phyloP scores from a whole-genome alignment of 179 eudicot species.

The Amaranthus tricolor region DNA sequence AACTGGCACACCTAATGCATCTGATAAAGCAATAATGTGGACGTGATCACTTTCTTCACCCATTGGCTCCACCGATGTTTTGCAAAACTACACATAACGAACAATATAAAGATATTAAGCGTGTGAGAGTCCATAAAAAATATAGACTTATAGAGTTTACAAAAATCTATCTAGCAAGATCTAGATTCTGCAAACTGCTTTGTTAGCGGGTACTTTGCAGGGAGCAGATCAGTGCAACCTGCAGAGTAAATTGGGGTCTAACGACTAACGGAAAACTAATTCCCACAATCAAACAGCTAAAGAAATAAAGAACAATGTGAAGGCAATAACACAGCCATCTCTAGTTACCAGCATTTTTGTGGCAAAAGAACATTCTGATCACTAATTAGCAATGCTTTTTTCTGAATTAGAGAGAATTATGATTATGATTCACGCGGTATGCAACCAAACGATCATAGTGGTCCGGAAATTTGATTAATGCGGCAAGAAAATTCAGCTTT shows the following conservation, averaged over 20 bases:
- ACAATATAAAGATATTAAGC: background rate
- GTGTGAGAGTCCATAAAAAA: background rate
- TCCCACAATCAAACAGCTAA: too few relatives aligned
- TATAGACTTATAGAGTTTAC: background rate
- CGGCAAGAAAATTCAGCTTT: too few relatives aligned
- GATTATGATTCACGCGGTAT: too few relatives aligned
- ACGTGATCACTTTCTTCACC: constrained; percentile 99
- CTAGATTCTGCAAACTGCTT: background rate
- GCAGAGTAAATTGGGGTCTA: too few relatives aligned
- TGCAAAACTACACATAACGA: constrained; percentile 64
- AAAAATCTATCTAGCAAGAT: background rate
- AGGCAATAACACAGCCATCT: background rate
- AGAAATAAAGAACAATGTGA: background rate
- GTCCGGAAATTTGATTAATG: too few relatives aligned
- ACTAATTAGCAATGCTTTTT: too few relatives aligned
- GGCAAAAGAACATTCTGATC: too few relatives aligned
- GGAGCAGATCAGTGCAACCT: background rate
- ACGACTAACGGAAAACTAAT: too few relatives aligned
- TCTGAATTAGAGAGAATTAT: too few relatives aligned
- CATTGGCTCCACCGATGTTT: constrained; percentile 99
- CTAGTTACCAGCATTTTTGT: too few relatives aligned
- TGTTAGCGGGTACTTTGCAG: background rate
- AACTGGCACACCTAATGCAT: constrained; percentile 83
- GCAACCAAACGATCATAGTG: too few relatives aligned
- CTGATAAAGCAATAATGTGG: constrained; percentile 91